A percentile compares a stretch with the other conserved stretches of the same genome.
Evolutionary conservation across 495 filamentous ascomycete genomes (phyloP).

Genomic region (Cercophora sp.): DNA sequence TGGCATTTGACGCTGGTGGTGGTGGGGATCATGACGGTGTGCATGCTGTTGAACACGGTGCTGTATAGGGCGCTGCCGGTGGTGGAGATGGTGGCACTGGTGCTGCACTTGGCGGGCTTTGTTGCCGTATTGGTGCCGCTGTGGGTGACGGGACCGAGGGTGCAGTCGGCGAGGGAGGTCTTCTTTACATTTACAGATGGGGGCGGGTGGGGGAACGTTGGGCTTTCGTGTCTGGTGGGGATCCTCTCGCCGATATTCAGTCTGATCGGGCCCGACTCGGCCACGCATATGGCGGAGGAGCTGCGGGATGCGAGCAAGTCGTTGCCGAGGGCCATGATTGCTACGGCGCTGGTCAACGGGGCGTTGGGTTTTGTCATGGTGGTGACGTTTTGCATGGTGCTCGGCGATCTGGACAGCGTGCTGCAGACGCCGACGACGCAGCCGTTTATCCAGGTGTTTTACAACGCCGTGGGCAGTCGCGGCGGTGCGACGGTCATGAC

Average conservation of each 20-base stretch:
- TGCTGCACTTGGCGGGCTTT: constrained; percentile 59
- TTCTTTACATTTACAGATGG: constrained; percentile 52
- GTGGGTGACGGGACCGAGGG: constrained; percentile 48
- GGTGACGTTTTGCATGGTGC: constrained; percentile 49
- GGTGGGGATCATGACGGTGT: constrained; percentile 47
- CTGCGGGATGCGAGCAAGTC: constrained; percentile 52
- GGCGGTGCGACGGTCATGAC: constrained; percentile 49
- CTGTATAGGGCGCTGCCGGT: constrained; percentile 50
- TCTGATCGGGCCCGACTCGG: constrained; percentile 53
- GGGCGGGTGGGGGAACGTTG: constrained; percentile 52
- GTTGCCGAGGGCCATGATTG: constrained; percentile 54
- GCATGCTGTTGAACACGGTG: constrained; percentile 54
- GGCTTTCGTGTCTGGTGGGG: constrained; percentile 53
- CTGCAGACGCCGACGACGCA: constrained; percentile 33
- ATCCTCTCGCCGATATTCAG: constrained; percentile 31
- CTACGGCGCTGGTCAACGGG: constrained; percentile 46
- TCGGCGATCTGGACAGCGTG: constrained; percentile 45
- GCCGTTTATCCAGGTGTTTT: constrained; percentile 55
- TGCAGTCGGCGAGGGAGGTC: constrained; percentile 39
- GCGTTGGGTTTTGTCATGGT: constrained; percentile 50
- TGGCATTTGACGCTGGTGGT: constrained; percentile 62
- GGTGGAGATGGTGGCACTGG: constrained; percentile 54
- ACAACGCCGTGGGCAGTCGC: constrained; percentile 42
- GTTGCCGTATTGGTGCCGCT: constrained; percentile 60
- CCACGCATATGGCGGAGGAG: constrained; percentile 59